A percentile compares a stretch with the other conserved stretches of the same genome.
Evolutionary conservation across 2,329 filamentous ascomycete species (phyloP).

Genomic region (Fusarium sp.): DNA sequence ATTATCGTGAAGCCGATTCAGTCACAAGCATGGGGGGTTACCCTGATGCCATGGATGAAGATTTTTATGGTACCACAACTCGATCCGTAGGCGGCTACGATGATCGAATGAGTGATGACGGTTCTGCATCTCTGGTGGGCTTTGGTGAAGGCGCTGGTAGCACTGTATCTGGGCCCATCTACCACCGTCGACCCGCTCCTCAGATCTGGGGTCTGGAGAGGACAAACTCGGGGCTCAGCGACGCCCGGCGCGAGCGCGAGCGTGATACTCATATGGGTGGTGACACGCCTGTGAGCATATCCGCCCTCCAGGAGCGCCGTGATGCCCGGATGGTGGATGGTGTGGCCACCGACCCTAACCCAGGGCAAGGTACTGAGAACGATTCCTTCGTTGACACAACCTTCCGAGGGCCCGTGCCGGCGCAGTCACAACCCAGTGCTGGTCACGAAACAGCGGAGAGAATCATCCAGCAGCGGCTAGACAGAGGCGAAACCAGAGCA

Average conservation of each 20-base stretch:
- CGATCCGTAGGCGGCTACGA: conserved; percentile 65
- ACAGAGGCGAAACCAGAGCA: conserved; percentile 59
- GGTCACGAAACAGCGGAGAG: conserved; percentile 71
- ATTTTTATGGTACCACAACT: conserved; percentile 59
- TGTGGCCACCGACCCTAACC: conserved; percentile 67
- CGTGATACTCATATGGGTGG: conserved; percentile 49
- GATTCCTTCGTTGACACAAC: conserved; percentile 74
- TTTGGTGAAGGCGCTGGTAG: conserved; percentile 93
- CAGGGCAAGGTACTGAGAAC: conserved; percentile 62
- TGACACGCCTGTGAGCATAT: conserved; percentile 59
- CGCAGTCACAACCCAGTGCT: conserved; percentile 36
- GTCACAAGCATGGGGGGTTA: conserved; percentile 67
- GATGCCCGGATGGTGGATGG: conserved; percentile 77
- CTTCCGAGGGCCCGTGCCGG: conserved; percentile 66
- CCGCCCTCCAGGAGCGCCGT: conserved; percentile 63
- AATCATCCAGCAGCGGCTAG: conserved; percentile 70
- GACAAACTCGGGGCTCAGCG: conserved; percentile 65
- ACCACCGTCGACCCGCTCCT: conserved; percentile 65
- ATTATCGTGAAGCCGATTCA: conserved; percentile 67
- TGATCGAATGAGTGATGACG: conserved; percentile 88
- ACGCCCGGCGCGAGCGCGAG: conserved; percentile 55
- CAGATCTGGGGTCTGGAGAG: conserved; percentile 61
- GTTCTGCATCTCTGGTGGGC: conserved; percentile 84
- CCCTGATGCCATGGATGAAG: conserved; percentile 65
- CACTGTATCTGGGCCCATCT: conserved; percentile 83